Base-by-base conservation (phyloP, 2,329 filamentous ascomycete species). In the Hortaea sp. region DNA sequence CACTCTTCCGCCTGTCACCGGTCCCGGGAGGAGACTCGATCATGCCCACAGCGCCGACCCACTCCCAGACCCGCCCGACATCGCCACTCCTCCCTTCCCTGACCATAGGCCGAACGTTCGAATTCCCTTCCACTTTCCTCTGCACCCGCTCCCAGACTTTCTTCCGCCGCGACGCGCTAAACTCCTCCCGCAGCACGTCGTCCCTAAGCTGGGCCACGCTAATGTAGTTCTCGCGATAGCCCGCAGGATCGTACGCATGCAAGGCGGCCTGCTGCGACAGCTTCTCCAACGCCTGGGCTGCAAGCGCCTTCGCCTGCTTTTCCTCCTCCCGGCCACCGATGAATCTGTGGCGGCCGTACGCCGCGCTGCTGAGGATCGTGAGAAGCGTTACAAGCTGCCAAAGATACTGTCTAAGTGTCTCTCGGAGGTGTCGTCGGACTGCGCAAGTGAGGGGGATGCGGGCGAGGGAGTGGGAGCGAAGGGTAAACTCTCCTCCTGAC, bases 381-480 rank as follows among this genome's bases (percentile, higher is more conserved):
- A 78, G 69, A 62, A 85, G 53, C 74, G 78, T 65, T 75, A 80
- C 75, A 92, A 89, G 80, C 73, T 82, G 70, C 81, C 88, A 71
- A 82, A 86, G 77, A 92, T 92, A 77, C 83, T 82, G 77, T 78
- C 82, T 86, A 84, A 92, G 60, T 66, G 84, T 78, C 76, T 83
- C 79, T 71, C 83, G 75, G 79, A 89, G 68, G 69, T 82, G 85
- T 73, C 85, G 77, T 66, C 79, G 79, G 82, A 88, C 59, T 69
- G 85, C 79, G 70, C 87, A 95, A 72, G 71, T 65, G 84, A 95
- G 75, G 72, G 89, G 79, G 84, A 97, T 77, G 68, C 84, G 79
- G 77, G 89, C 85, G 82, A 94, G 85, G 75, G 87, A 94, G 74
- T 78, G 84, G 71, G 85, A 90, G 69, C 81, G 79, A 76, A 95